A percentile compares a stretch with the other conserved stretches of the same genome.
Conservation (phyloP, 306 rosid genomes). For the Lathyrus aphaca region DNA sequence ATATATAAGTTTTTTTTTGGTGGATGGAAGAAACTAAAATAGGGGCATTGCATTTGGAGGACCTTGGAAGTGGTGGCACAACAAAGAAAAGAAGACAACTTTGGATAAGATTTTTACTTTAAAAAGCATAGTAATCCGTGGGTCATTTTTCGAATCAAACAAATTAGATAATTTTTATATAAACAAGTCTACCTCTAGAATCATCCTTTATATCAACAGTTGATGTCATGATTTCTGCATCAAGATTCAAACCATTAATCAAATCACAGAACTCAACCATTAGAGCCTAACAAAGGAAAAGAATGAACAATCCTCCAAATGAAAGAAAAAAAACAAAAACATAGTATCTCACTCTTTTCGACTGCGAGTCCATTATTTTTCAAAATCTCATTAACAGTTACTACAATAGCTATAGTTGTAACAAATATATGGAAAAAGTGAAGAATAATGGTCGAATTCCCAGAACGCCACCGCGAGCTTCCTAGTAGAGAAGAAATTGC, state of each 20-base stretch:
- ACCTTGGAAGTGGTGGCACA: too few species aligned
- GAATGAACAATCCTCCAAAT: background rate
- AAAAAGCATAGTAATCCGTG: too few species aligned
- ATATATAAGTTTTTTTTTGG: too few species aligned
- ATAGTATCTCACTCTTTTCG: constrained; percentile 64
- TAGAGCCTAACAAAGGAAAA: background rate
- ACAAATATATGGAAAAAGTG: constrained; percentile 18
- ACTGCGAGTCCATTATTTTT: constrained; percentile 77
- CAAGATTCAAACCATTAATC: constrained; percentile 25
- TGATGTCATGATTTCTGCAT: constrained; percentile 66
- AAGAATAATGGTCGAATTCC: too few species aligned
- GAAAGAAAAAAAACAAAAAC: background rate
- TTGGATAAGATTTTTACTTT: too few species aligned
- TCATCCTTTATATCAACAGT: constrained; percentile 83
- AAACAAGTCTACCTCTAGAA: constrained; percentile 71
- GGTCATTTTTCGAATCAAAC: too few species aligned
- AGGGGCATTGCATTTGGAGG: too few species aligned
- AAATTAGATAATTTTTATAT: too few species aligned
- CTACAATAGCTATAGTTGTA: constrained; percentile 80
- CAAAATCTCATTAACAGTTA: constrained; percentile 79
- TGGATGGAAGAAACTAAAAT: too few species aligned
- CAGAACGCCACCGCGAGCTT: too few species aligned
- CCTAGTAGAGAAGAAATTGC: too few species aligned
- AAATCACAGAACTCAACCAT: constrained; percentile 3
- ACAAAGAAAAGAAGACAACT: too few species aligned